A percentile compares a stretch with the other conserved stretches of the same genome.
These are phyloP conservation scores for Ogataea pini DNA, from an alignment of 805 yeast genomes.

Conservation along the genomic window DNA sequence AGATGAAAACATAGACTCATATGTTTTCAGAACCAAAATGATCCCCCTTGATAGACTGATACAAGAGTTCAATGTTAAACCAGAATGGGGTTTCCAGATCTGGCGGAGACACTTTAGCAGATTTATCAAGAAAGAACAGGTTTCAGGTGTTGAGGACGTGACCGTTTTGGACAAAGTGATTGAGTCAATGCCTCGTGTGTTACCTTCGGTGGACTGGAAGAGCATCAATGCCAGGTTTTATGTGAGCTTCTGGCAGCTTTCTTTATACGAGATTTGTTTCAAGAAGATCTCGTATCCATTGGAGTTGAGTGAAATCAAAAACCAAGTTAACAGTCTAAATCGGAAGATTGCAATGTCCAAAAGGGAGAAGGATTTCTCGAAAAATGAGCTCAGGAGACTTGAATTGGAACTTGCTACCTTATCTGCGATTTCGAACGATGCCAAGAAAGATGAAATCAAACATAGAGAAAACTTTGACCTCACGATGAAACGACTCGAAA, in stretches of 20 bases:
- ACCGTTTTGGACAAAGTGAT: constrained; percentile 15
- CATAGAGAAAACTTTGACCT: constrained; percentile 46
- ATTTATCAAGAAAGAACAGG: constrained; percentile 26
- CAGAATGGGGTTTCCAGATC: constrained; percentile 71
- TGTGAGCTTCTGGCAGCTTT: constrained; percentile 69
- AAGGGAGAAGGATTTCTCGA: constrained; percentile 30
- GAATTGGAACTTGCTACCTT: constrained; percentile 29
- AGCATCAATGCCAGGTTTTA: constrained; percentile 46
- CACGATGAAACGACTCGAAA: constrained; percentile 32
- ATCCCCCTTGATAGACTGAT: constrained; percentile 44
- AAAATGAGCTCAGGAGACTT: constrained; percentile 27
- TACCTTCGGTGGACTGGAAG: constrained; percentile 26
- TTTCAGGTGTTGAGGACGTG: constrained; percentile 14
- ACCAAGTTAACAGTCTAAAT: constrained; percentile 37
- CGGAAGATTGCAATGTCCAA: constrained; percentile 37
- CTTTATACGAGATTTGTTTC: constrained; percentile 68
- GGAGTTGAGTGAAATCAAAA: constrained; percentile 43
- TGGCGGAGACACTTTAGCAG: constrained; percentile 59
- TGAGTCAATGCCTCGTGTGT: constrained; percentile 15
- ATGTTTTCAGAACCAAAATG: constrained; percentile 38
- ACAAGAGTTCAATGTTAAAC: constrained; percentile 45
- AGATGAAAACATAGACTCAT: constrained; percentile 47
- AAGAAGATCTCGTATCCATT: constrained; percentile 49
- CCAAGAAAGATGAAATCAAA: constrained; percentile 42
- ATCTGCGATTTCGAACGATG: constrained; percentile 28